Evolutionary conservation across 2,329 filamentous ascomycete species (phyloP).

Genomic region (Ophiostoma sp.): DNA sequence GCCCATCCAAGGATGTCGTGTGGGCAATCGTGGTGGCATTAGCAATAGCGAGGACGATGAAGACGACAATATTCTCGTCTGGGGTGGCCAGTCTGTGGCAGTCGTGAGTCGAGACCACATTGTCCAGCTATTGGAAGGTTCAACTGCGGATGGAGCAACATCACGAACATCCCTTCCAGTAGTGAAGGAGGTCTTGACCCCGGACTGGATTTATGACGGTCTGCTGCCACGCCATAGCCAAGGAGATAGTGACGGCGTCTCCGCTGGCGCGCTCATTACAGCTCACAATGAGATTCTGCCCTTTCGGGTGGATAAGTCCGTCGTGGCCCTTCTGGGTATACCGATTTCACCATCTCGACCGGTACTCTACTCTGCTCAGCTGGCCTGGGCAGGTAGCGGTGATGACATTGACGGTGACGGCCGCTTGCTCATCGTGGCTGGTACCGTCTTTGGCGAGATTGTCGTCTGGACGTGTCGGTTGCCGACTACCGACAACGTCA

Average conservation of each 20-base stretch:
- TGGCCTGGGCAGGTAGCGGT: slow-evolving; percentile 60
- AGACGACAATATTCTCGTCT: slow-evolving; percentile 54
- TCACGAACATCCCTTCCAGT: slow-evolving; percentile 18
- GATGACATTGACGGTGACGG: not conserved
- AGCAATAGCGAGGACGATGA: slow-evolving; percentile 1
- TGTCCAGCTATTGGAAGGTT: slow-evolving; percentile 40
- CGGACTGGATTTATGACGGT: slow-evolving; percentile 79
- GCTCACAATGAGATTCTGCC: slow-evolving; percentile 81
- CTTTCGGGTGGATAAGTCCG: slow-evolving; percentile 38
- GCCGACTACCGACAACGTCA: not conserved
- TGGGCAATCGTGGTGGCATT: slow-evolving; percentile 35
- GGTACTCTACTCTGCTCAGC: slow-evolving; percentile 81
- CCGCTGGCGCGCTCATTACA: slow-evolving; percentile 65
- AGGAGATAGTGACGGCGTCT: slow-evolving; percentile 29
- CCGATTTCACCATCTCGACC: slow-evolving; percentile 69
- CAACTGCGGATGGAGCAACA: slow-evolving; percentile 10
- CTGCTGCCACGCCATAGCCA: slow-evolving; percentile 46
- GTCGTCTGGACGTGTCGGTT: slow-evolving; percentile 77
- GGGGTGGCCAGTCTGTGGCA: slow-evolving; percentile 67
- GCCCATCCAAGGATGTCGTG: slow-evolving; percentile 70
- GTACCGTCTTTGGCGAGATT: slow-evolving; percentile 93
- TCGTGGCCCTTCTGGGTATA: slow-evolving; percentile 46
- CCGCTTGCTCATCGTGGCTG: slow-evolving; percentile 74
- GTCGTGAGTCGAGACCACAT: slow-evolving; percentile 40
- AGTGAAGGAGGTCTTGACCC: slow-evolving; percentile 47